Percentiles rank a stretch among this genome's conserved stretches.
Evolutionary conservation across 805 yeast genomes (phyloP).

Genomic region (Lipomyces chichibuensis): DNA sequence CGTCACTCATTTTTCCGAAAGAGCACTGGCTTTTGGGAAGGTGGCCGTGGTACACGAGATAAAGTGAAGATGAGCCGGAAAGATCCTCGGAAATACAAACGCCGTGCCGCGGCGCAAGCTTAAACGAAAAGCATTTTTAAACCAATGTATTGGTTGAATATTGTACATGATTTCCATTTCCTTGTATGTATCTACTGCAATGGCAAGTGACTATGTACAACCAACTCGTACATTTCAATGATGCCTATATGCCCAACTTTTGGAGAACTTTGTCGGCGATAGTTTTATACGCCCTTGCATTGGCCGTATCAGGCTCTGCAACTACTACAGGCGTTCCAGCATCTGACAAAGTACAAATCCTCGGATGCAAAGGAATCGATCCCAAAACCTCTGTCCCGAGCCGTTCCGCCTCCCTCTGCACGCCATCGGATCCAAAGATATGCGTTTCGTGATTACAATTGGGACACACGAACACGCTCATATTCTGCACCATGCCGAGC

Average conservation of each 20-base stretch:
- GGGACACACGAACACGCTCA: conserved; percentile 78
- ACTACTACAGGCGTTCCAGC: conserved; percentile 65
- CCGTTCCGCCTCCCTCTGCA: conserved; percentile 52
- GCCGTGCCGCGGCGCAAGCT: conserved; percentile 7
- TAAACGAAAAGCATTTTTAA: not conserved
- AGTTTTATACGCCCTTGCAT: conserved; percentile 51
- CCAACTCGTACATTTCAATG: not conserved
- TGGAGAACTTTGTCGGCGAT: conserved; percentile 52
- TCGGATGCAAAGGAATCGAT: conserved; percentile 65
- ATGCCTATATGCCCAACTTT: conserved; percentile 25
- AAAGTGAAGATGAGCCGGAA: conserved; percentile 47
- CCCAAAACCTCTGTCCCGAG: conserved; percentile 60
- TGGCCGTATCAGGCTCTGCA: conserved; percentile 45
- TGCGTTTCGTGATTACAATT: conserved; percentile 74
- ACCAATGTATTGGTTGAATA: not conserved
- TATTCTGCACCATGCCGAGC: conserved; percentile 77
- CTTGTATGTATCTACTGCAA: not conserved
- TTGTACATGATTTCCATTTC: not conserved
- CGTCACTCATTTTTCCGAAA: conserved; percentile 44
- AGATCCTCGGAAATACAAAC: conserved; percentile 49
- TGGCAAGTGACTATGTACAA: not conserved
- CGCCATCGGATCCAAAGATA: conserved; percentile 72
- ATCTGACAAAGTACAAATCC: conserved; percentile 65
- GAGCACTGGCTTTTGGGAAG: conserved; percentile 51
- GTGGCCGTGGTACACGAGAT: conserved; percentile 51